Evolutionary conservation across 1,139 yeast genomes (phyloP).

Genomic region (Hyphopichia pseudoburtonii): DNA sequence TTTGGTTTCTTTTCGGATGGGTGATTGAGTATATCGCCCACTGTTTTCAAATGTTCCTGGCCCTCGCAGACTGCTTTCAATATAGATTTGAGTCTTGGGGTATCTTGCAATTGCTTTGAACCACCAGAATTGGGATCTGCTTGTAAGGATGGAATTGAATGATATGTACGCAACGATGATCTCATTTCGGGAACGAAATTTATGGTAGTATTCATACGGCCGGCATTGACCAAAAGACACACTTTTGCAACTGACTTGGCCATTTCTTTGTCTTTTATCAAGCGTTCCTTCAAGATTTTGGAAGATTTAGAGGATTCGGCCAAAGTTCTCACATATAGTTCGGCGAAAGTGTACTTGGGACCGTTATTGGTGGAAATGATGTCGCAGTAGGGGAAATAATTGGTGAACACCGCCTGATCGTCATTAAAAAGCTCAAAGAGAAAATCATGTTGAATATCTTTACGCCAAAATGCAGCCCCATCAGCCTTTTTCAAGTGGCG

Average conservation of each 20-base stretch:
- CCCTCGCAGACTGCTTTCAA: constrained; percentile 72
- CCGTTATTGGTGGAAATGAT: constrained; percentile 38
- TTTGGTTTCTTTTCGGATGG: constrained; percentile 45
- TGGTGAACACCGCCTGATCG: constrained; percentile 65
- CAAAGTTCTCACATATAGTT: constrained; percentile 76
- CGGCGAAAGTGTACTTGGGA: constrained; percentile 73
- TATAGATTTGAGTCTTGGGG: constrained; percentile 88
- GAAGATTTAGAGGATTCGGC: constrained; percentile 85
- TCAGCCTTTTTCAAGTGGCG: constrained; percentile 80
- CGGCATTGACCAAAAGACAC: constrained; percentile 84
- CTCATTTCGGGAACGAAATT: constrained; percentile 97
- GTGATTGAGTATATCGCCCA: constrained; percentile 45
- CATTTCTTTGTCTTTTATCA: constrained; percentile 60
- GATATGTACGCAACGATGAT: constrained; percentile 87
- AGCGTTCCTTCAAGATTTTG: constrained; percentile 74
- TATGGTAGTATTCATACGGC: constrained; percentile 92
- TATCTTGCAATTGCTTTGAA: constrained; percentile 85
- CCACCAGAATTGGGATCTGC: constrained; percentile 53
- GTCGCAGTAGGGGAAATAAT: constrained; percentile 43
- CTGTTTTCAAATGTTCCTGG: constrained; percentile 36
- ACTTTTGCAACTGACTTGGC: constrained; percentile 79
- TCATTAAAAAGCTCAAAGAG: constrained; percentile 65
- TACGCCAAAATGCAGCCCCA: constrained; percentile 90
- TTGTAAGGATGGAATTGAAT: constrained; percentile 88
- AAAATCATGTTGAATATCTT: constrained; percentile 85